Conservation (phyloP, 495 filamentous ascomycete genomes). For the Chaetomium cochliodes region DNA sequence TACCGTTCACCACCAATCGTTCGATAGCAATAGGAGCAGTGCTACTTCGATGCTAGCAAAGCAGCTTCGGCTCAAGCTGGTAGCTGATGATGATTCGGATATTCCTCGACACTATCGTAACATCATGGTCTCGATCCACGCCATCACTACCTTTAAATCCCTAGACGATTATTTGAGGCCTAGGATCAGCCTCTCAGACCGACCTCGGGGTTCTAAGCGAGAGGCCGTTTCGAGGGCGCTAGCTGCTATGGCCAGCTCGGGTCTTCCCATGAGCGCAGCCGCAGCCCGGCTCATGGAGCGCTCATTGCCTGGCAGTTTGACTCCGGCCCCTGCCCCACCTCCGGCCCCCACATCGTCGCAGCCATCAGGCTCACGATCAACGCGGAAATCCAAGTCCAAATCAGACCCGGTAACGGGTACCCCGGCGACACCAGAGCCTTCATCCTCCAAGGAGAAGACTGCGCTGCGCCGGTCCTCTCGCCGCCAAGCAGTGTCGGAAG, state of each 20-base stretch:
- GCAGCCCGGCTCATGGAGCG: constrained; percentile 50
- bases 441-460: constrained; percentile 49
- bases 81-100: constrained; percentile 86
- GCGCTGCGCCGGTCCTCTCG: constrained; percentile 55
- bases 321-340: constrained; percentile 26
- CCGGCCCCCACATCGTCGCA: constrained; percentile 39
- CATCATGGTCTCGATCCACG: constrained; percentile 97
- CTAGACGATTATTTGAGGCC: constrained; percentile 95
- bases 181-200: constrained; percentile 78
- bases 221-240: constrained; percentile 67
- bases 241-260: constrained; percentile 77
- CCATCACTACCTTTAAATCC: constrained; percentile 96
- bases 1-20: constrained; percentile 89
- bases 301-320: constrained; percentile 30
- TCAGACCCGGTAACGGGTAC: constrained; percentile 37
- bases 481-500: constrained; percentile 48
- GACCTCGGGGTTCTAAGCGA: constrained; percentile 61
- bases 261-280: constrained; percentile 44
- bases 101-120: constrained; percentile 82
- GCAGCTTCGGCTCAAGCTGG: constrained; percentile 84
- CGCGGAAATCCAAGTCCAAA: constrained; percentile 51
- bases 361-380: constrained; percentile 40
- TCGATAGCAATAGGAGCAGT: constrained; percentile 88
- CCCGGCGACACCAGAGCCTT: constrained; percentile 41
- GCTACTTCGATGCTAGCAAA: constrained; percentile 95